These are phyloP conservation scores for Geum urbanum DNA, from an alignment of 306 rosid species.

Conservation along the genomic window DNA sequence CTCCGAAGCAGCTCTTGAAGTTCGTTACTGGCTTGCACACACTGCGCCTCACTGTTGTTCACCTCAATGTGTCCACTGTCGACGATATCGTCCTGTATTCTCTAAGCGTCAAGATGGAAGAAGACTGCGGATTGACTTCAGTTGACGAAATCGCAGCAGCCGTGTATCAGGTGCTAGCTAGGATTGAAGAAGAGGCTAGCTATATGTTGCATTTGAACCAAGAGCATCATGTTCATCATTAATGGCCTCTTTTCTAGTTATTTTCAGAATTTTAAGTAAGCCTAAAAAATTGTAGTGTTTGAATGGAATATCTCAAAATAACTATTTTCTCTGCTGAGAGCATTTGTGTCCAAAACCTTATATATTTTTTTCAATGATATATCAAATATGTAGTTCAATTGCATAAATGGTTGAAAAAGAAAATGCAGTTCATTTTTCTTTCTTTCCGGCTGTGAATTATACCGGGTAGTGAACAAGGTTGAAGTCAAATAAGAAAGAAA, in stretches of 20 bases:
- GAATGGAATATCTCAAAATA: background rate
- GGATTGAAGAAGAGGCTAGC: conserved; percentile 65
- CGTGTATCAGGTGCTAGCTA: conserved; percentile 57
- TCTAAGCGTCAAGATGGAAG: conserved; percentile 89
- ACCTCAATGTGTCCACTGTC: conserved; percentile 66
- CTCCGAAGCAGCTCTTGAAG: conserved; percentile 69
- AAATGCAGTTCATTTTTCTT: background rate
- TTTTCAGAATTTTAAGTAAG: background rate
- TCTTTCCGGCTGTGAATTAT: background rate
- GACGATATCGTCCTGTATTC: conserved; percentile 60
- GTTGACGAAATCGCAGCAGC: conserved; percentile 91
- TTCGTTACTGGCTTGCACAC: conserved; percentile 62
- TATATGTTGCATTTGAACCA: conserved; percentile 28
- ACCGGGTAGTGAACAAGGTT: background rate
- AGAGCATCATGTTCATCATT: background rate
- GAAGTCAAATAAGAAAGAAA: conserved; percentile 1
- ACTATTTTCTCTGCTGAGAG: background rate
- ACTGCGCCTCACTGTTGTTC: conserved; percentile 72
- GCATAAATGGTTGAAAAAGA: background rate
- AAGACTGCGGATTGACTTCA: conserved; percentile 71
- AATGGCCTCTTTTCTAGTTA: background rate
- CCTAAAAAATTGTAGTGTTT: background rate
- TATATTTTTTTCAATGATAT: too few relatives aligned
- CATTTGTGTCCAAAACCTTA: too few relatives aligned
- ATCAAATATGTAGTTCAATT: background rate